phyloP scores from a whole-genome alignment of 306 rosid genomes.

The Quercus parvula region DNA sequence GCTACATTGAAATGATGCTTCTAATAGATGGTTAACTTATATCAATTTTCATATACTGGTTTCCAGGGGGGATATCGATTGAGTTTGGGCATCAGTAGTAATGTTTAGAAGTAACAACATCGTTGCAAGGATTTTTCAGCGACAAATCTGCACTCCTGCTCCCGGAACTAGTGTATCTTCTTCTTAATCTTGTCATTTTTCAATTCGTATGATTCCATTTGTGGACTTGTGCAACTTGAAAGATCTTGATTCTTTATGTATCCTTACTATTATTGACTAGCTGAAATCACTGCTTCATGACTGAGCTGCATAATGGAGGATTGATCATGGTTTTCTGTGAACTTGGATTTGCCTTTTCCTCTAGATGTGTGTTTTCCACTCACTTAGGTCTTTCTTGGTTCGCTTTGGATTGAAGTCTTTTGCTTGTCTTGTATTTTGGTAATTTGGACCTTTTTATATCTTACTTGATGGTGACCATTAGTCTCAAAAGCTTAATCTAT shows the following conservation, averaged over 20 bases:
- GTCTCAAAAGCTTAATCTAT: not conserved
- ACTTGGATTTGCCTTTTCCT: not conserved
- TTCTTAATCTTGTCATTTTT: conserved; percentile 11
- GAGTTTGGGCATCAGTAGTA: conserved; percentile 33
- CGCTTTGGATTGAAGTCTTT: not conserved
- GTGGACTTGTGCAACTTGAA: not conserved
- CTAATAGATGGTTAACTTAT: not conserved
- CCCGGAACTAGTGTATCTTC: conserved; percentile 75
- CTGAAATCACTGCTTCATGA: not conserved
- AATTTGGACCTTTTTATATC: not conserved
- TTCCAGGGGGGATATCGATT: conserved; percentile 22
- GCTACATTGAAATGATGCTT: not conserved
- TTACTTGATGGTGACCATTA: not conserved
- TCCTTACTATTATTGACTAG: not conserved
- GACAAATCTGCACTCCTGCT: conserved; percentile 81
- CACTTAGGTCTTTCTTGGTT: not conserved
- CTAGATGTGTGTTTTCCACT: not conserved
- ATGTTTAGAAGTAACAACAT: conserved; percentile 84
- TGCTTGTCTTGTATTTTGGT: not conserved
- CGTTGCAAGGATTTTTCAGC: conserved; percentile 75
- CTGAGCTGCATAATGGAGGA: not conserved
- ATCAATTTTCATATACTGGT: not conserved
- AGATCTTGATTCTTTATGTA: not conserved
- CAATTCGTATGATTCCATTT: not conserved
- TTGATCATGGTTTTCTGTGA: not conserved